phyloP scores from a whole-genome alignment of 495 filamentous ascomycete genomes.

The Poronia punctata region DNA sequence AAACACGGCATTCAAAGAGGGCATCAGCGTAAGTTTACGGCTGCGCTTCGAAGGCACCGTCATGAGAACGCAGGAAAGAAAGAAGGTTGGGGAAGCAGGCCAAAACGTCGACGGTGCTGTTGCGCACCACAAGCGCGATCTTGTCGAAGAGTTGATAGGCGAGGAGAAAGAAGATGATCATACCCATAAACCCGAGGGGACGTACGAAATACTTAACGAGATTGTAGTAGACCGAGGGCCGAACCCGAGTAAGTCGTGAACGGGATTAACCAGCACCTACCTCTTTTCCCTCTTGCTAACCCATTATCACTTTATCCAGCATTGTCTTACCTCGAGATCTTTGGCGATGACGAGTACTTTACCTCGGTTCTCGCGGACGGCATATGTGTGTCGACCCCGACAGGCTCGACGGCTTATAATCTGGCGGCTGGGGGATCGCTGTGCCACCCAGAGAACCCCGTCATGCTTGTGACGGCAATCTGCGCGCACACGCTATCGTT shows the following conservation, averaged over 20 bases:
- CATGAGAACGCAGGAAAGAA: slow-evolving; percentile 64
- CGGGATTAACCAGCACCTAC: neutral
- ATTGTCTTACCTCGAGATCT: slow-evolving; percentile 82
- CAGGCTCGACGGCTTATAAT: slow-evolving; percentile 94
- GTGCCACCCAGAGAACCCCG: slow-evolving; percentile 94
- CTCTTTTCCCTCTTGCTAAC: slow-evolving; percentile 12
- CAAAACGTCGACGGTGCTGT: slow-evolving; percentile 24
- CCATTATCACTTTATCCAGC: slow-evolving; percentile 49
- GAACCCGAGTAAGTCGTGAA: slow-evolving; percentile 62
- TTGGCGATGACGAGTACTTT: slow-evolving; percentile 93
- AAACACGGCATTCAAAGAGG: slow-evolving; percentile 65
- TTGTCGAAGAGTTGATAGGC: slow-evolving; percentile 86
- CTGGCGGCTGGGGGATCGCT: slow-evolving; percentile 92
- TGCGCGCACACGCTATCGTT: slow-evolving; percentile 95
- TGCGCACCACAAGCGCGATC: slow-evolving; percentile 43
- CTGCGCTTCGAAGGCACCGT: slow-evolving; percentile 91
- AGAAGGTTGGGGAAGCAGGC: slow-evolving; percentile 21
- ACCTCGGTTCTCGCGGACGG: slow-evolving; percentile 83
- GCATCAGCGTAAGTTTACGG: slow-evolving; percentile 80
- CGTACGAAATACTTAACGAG: slow-evolving; percentile 88
- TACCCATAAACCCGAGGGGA: slow-evolving; percentile 73
- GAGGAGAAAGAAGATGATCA: slow-evolving; percentile 71
- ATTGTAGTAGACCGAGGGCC: slow-evolving; percentile 86
- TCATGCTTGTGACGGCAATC: slow-evolving; percentile 91
- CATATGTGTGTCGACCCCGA: slow-evolving; percentile 84